A percentile compares a stretch with the other conserved stretches of the same genome.
phyloP scores from a whole-genome alignment of 2,329 filamentous ascomycete species.

The Ilyonectria sp. region DNA sequence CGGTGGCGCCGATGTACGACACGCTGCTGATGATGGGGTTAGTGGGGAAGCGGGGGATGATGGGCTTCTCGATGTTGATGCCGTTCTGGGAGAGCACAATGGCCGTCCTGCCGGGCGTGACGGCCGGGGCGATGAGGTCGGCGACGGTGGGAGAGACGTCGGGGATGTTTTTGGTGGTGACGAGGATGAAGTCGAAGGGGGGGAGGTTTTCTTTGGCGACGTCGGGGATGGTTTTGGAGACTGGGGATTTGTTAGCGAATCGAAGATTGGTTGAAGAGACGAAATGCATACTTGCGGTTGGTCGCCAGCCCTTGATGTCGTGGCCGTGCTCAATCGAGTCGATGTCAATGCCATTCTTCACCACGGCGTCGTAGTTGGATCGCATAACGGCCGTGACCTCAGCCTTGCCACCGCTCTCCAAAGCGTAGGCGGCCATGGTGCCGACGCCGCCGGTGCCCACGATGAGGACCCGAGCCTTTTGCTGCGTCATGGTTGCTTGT shows the following conservation, averaged over 20 bases:
- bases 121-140: constrained; percentile 65
- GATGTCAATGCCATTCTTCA: constrained; percentile 66
- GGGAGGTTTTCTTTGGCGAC: constrained; percentile 44
- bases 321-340: constrained; percentile 69
- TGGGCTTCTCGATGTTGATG: constrained; percentile 72
- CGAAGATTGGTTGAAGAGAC: neutral
- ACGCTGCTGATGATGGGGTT: constrained; percentile 69
- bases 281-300: constrained; percentile 55
- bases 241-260: constrained; percentile 46
- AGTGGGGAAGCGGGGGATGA: constrained; percentile 64
- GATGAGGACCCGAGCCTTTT: constrained; percentile 62
- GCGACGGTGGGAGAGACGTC: constrained; percentile 65
- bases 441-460: constrained; percentile 71
- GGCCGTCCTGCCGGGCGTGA: constrained; percentile 65
- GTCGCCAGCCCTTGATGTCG: constrained; percentile 62
- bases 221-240: constrained; percentile 64
- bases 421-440: constrained; percentile 68
- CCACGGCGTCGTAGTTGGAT: constrained; percentile 68
- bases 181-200: constrained; percentile 70
- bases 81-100: constrained; percentile 75
- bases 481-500: constrained; percentile 10
- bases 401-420: constrained; percentile 66
- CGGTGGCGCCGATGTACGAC: constrained; percentile 66
- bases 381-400: constrained; percentile 68
- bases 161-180: constrained; percentile 72